phyloP scores from a whole-genome alignment of 2,329 filamentous ascomycete species.

The Onygenales sp. region DNA sequence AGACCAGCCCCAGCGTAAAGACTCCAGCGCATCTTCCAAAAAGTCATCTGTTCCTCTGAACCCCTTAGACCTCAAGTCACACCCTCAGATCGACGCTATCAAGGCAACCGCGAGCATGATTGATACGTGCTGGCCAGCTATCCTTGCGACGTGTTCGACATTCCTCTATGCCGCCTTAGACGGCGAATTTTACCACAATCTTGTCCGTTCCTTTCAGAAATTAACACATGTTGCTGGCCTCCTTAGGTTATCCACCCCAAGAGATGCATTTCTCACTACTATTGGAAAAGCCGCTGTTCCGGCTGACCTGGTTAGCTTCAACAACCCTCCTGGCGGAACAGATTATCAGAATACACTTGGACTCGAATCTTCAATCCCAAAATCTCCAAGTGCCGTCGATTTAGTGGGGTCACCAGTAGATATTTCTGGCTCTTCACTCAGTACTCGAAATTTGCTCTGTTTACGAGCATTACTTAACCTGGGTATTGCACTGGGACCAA shows the following conservation, averaged over 20 bases:
- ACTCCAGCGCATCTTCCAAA: constrained; percentile 12
- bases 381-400: constrained; percentile 20
- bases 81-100: constrained; percentile 62
- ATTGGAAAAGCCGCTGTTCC: constrained; percentile 89
- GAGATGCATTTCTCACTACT: constrained; percentile 91
- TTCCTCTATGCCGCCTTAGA: constrained; percentile 89
- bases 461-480: constrained; percentile 86
- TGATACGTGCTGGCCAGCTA: constrained; percentile 88
- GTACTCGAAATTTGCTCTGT: constrained; percentile 82
- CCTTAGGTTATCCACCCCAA: constrained; percentile 70
- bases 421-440: constrained; percentile 49
- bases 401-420: constrained; percentile 26
- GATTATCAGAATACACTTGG: constrained; percentile 18
- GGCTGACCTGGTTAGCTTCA: constrained; percentile 46
- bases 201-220: constrained; percentile 89
- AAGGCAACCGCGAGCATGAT: constrained; percentile 72
- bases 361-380: constrained; percentile 17
- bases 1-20: constrained; percentile 19
- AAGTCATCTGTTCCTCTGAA: constrained; percentile 56
- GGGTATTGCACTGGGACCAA: constrained; percentile 87
- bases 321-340: constrained; percentile 9
- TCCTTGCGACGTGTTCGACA: constrained; percentile 88
- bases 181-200: constrained; percentile 82
- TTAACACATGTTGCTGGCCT: constrained; percentile 91
- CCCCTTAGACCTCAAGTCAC: constrained; percentile 64